Evolutionary conservation across 2,329 filamentous ascomycete genomes (phyloP), one percentile per base, ranked within the genome.

Genomic region (Colletotrichum sublineola): DNA sequence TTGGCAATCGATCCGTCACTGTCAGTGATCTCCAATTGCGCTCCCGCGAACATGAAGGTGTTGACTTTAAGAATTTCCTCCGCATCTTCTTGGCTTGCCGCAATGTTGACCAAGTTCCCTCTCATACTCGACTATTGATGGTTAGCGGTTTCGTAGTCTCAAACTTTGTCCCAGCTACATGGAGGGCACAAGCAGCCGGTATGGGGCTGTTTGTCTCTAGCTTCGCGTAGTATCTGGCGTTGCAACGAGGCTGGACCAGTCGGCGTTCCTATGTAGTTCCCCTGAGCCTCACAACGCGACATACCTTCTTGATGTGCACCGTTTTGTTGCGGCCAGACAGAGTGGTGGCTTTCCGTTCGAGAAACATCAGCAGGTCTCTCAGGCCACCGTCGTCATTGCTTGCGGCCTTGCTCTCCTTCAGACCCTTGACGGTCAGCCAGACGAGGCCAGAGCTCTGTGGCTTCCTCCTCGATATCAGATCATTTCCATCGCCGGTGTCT

Each of bases 251-350:
- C 77, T 82, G 81, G 52, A 82, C 79, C 80, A 81, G 78, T 74
- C 74, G 80, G 73, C 80, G 78, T 72, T 63, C 58, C 58, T 68
- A 73, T 75, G 74, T 75, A 72, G 24, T 71, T 61, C 71, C 74
- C 63, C 50, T 31, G 61, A 71, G 63, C 72, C 78, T 77, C 80
- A 76, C 82, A 79, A 77, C 76, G 75, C 82, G 81, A 93, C 92
- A 90, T 93, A 95, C 93, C 91, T 94, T 94, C 84, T 90, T 91
- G 75, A 95, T 91, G 79, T 87, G 90, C 77, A 93, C 85, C 76
- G 85, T 84, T 77, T 87, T 85, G 78, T 83, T 78, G 79, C 63
- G 69, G 24, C 56, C 52, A 38, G 72, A 64, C 12, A 90, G 84
- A 75, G 86, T 82, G 67, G 87, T 86, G 58, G 92, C 88, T 81